Conservation (phyloP, 345 rosid genomes). For the Pelargonium nanum region DNA sequence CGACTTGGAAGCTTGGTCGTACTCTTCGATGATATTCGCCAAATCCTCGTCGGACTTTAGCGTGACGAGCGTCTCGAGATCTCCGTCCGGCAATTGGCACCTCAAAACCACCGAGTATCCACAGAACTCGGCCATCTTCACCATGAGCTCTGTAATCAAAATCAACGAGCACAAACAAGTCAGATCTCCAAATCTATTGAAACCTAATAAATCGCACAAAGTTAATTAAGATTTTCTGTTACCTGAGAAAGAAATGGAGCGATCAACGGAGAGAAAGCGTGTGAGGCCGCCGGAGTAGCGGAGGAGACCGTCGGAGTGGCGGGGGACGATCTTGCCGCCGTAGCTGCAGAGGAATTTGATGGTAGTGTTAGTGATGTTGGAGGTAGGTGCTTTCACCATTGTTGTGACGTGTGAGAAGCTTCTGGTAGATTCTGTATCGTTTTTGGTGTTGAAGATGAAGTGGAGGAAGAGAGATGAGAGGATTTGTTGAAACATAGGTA, state of each 20-base stretch:
- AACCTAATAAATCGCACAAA: not conserved
- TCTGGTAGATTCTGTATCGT: not conserved
- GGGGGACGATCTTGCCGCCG: conserved; percentile 62
- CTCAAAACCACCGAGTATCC: conserved; percentile 42
- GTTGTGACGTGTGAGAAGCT: not conserved
- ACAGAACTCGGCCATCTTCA: conserved; percentile 48
- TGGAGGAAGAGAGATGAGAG: not conserved
- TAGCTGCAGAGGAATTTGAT: conserved; percentile 85
- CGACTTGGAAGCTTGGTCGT: conserved; percentile 19
- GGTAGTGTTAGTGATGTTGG: not conserved
- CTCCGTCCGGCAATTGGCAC: conserved; percentile 73
- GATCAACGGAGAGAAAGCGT: conserved; percentile 66
- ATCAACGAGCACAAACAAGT: not conserved
- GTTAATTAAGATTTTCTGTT: no score
- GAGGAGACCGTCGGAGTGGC: conserved; percentile 58
- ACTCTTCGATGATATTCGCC: conserved; percentile 35
- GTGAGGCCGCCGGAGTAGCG: conserved; percentile 83
- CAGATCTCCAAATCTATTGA: not conserved
- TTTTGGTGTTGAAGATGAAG: not conserved
- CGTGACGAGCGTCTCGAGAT: conserved; percentile 67
- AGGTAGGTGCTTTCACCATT: conserved; percentile 5
- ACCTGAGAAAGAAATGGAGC: conserved; percentile 60
- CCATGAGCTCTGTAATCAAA: conserved; percentile 35
- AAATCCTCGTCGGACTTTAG: conserved; percentile 76
- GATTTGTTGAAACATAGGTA: conserved; percentile 1